Evolutionary conservation across 352 stramenopile species (phyloP).

Genomic region (Globisporangium yorkense): DNA sequence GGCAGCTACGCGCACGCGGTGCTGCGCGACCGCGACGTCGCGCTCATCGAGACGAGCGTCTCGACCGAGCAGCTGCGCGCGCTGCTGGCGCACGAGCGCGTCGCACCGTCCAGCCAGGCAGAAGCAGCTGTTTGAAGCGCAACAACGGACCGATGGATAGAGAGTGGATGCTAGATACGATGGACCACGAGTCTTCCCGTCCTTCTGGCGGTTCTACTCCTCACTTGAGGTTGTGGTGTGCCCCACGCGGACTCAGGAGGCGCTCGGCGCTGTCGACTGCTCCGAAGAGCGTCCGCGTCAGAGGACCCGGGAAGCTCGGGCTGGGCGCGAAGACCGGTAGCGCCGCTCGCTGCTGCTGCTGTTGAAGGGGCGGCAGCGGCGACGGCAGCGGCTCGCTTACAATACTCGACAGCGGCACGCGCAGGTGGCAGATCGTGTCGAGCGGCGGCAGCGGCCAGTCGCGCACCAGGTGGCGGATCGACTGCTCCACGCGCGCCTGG

Average conservation of each 20-base stretch:
- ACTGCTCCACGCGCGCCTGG: slow-evolving; percentile 54
- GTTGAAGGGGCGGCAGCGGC: slow-evolving; percentile 5
- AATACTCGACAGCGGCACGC: slow-evolving; percentile 2
- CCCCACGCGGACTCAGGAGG: too few species aligned
- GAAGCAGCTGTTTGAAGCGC: background rate
- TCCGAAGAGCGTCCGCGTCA: background rate
- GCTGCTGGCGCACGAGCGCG: slow-evolving; percentile 12
- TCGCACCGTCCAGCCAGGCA: background rate
- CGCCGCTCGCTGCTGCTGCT: slow-evolving; percentile 5
- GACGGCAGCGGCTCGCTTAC: slow-evolving; percentile 7
- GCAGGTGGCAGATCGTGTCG: slow-evolving; percentile 36
- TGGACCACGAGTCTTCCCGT: too few species aligned
- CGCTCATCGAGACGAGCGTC: slow-evolving; percentile 35
- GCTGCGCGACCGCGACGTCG: slow-evolving; percentile 46
- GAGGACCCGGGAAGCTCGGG: background rate
- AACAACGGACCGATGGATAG: too few species aligned
- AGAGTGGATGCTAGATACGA: too few species aligned
- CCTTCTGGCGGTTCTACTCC: too few species aligned
- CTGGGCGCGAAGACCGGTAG: background rate
- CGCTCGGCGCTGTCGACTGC: too few species aligned
- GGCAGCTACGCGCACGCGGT: slow-evolving; percentile 59
- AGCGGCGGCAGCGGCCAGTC: slow-evolving; percentile 43
- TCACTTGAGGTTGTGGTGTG: too few species aligned
- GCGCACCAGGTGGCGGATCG: slow-evolving; percentile 53
- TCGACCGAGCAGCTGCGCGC: slow-evolving; percentile 21